A percentile compares a stretch with the other conserved stretches of the same genome.
phyloP scores from a whole-genome alignment of 768 basidiomycete species.

The Pleurotus salmoneostramineus region DNA sequence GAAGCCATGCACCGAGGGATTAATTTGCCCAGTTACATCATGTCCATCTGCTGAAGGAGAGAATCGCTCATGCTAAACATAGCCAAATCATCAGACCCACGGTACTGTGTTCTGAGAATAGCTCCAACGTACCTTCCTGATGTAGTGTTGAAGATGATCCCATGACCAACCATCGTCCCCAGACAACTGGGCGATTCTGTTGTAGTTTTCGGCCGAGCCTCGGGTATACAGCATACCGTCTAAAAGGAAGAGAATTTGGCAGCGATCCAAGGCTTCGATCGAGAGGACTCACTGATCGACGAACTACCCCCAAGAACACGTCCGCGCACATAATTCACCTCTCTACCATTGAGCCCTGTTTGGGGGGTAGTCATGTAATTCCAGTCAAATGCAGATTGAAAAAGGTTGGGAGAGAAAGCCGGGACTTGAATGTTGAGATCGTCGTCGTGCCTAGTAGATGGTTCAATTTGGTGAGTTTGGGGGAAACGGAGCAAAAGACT shows the following conservation, averaged over 20 bases:
- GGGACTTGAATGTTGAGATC: conserved; percentile 12
- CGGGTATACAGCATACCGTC: conserved; percentile 20
- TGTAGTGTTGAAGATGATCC: conserved; percentile 16
- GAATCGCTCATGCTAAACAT: conserved; percentile 13
- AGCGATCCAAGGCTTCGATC: not conserved
- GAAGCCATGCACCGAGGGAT: conserved; percentile 22
- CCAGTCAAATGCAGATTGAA: conserved; percentile 16
- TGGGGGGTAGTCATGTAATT: conserved; percentile 23
- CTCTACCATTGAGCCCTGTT: conserved; percentile 13
- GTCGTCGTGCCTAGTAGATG: conserved; percentile 12
- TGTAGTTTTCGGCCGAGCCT: conserved; percentile 19
- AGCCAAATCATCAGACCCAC: not conserved
- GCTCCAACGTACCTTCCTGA: conserved; percentile 13
- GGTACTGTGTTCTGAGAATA: not conserved
- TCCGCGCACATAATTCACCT: conserved; percentile 18
- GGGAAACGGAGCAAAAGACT: not conserved
- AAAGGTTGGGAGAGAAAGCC: not conserved
- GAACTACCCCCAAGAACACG: conserved; percentile 21
- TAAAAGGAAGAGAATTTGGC: not conserved
- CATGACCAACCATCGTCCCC: conserved; percentile 21
- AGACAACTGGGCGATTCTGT: conserved; percentile 15
- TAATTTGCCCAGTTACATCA: conserved; percentile 20
- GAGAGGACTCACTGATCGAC: conserved; percentile 15
- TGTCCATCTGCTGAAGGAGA: conserved; percentile 17
- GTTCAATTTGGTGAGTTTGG: not conserved